These are phyloP conservation scores for Phytophthora cryptogea DNA, from an alignment of 352 stramenopile species.

Conservation along the genomic window DNA sequence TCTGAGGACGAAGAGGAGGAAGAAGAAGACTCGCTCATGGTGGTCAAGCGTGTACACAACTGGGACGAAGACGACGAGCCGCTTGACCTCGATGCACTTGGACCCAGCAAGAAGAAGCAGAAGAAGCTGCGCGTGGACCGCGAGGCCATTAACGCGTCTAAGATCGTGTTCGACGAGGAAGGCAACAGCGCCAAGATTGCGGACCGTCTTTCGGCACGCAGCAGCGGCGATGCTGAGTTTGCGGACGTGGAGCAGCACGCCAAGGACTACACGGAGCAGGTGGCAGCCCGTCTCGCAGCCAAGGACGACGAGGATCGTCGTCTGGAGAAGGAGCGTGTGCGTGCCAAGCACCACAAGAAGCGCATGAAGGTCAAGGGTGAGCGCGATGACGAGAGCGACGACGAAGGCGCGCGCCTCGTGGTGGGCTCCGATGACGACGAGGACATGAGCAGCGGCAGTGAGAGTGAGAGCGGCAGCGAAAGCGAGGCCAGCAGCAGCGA, in stretches of 20 bases:
- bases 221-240: slow-evolving; percentile 49
- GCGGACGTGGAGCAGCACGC: slow-evolving; percentile 72
- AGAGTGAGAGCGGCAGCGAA: slow-evolving; percentile 29
- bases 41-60: slow-evolving; percentile 92
- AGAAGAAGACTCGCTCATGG: slow-evolving; percentile 91
- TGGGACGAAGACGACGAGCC: slow-evolving; percentile 67
- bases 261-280: slow-evolving; percentile 62
- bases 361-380: slow-evolving; percentile 85
- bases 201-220: slow-evolving; percentile 60
- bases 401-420: slow-evolving; percentile 37
- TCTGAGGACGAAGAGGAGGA: slow-evolving; percentile 67
- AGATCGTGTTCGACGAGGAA: slow-evolving; percentile 95
- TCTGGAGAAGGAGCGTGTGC: slow-evolving; percentile 86
- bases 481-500: slow-evolving; percentile 32
- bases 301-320: slow-evolving; percentile 82
- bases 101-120: slow-evolving; percentile 77
- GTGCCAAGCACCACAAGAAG: slow-evolving; percentile 90
- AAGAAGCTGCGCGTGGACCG: slow-evolving; percentile 88
- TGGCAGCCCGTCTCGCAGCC: slow-evolving; percentile 69
- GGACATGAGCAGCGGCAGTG: slow-evolving; percentile 48
- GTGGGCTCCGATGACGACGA: slow-evolving; percentile 46
- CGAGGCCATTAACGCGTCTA: slow-evolving; percentile 69
- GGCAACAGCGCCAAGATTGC: slow-evolving; percentile 79
- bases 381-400: slow-evolving; percentile 49
- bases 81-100: slow-evolving; percentile 60